Conservation (phyloP, 1,284 basidiomycete genomes). For the Rhodotorula sp. region DNA sequence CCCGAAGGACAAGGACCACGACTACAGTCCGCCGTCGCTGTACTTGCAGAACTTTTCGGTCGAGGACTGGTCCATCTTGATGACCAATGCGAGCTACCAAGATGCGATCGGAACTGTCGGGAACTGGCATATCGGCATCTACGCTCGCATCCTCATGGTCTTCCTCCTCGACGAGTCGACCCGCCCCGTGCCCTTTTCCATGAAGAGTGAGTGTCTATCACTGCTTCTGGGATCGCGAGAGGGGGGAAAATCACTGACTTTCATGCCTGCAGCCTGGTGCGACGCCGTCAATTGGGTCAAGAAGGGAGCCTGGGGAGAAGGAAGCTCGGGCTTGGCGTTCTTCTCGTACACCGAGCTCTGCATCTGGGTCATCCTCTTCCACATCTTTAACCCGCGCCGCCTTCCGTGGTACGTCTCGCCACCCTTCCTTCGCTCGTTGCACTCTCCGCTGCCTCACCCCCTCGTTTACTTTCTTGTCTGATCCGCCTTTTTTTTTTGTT, state of each 20-base stretch:
- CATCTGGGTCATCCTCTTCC: conserved; percentile 31
- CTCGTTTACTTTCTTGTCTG: too few relatives aligned
- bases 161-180: conserved; percentile 60
- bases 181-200: conserved; percentile 58
- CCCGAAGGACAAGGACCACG: conserved; percentile 47
- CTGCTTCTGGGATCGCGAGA: neutral
- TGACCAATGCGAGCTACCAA: conserved; percentile 59
- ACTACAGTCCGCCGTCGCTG: conserved; percentile 56
- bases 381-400: conserved; percentile 26
- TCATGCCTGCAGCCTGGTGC: conserved; percentile 54
- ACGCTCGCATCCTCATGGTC: conserved; percentile 60
- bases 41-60: conserved; percentile 65
- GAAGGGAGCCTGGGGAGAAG: conserved; percentile 25
- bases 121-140: conserved; percentile 57
- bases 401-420: conserved; percentile 22
- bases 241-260: neutral
- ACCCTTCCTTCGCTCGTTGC: neutral
- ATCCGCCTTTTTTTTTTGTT: neutral
- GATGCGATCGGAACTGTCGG: conserved; percentile 46
- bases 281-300: conserved; percentile 62
- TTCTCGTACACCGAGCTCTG: conserved; percentile 28
- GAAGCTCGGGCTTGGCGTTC: conserved; percentile 19
- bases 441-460: too few relatives aligned
- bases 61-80: conserved; percentile 59
- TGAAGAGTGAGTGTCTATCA: conserved; percentile 50